Evolutionary conservation across 2,329 filamentous ascomycete genomes (phyloP), one percentile per base, ranked within the genome.

Genomic region (Paramyrothecium roridum): DNA sequence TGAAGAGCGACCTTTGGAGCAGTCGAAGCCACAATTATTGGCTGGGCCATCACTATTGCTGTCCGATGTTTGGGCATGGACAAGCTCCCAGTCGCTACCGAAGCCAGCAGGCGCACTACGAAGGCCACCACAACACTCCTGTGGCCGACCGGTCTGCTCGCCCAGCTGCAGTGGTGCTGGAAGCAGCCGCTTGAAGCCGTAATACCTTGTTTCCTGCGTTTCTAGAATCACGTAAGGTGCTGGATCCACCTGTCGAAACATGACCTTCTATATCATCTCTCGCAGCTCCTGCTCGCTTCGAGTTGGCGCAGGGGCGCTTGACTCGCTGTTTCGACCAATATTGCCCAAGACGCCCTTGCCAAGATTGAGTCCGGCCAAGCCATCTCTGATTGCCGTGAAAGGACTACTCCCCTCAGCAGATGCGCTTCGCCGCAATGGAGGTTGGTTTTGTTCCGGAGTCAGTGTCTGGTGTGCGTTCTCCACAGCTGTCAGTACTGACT

Each of bases 401-500:
- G 78, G 69, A n/a, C 70, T 74, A 1, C 73, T 55, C 7, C 68
- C 72, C 46, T 80, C 76, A 3, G 78, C 73, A 33, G 77, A 80
- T 2, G 72, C 70, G 57, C 76, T 80, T 19, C 76, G 73, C 43
- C 73, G 72, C 3, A 80, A 64, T 21, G 72, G 61, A 3, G 71
- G 62, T n/a, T 72, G 65, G 3, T 67, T 64, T 12, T 62, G 56
- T 3, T 69, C 69, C 0, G 77, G 76, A 2, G 79, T 82, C 20
- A 82, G 65, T 6, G 77, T 75, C 47, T 79, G 74, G 54, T 86
- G 77, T 1, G 81, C 79, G 1, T 79, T 82, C 65, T 89, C 85
- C 3, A 88, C 77, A 0, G 80, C 80, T 1, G 80, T 73, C 19
- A 89, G 70, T 3, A 88, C 82, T 1, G 84, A 85, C 37, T 78